A percentile compares a stretch with the other conserved stretches of the same genome.
Evolutionary conservation across 768 basidiomycete species (phyloP).

Genomic region (Guyanaporus albipodus): DNA sequence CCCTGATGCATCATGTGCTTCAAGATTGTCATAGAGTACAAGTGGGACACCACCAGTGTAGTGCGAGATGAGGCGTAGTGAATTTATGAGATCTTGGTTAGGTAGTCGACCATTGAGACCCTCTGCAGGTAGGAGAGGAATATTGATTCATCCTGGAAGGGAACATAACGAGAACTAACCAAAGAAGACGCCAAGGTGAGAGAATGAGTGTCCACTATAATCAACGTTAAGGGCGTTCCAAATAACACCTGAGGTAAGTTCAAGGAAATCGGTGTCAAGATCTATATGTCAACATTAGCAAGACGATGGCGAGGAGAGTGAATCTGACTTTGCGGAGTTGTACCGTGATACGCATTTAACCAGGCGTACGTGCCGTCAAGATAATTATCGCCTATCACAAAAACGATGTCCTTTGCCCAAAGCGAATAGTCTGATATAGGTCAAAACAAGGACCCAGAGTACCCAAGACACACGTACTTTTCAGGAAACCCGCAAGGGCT

Average conservation of each 20-base stretch:
- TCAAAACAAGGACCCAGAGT: constrained; percentile 3
- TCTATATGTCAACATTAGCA: constrained; percentile 39
- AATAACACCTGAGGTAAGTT: constrained; percentile 76
- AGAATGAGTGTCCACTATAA: constrained; percentile 96
- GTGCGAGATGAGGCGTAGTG: constrained; percentile 65
- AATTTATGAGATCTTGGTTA: constrained; percentile 93
- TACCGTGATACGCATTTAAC: constrained; percentile 78
- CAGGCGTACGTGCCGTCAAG: constrained; percentile 93
- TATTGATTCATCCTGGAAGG: constrained; percentile 2
- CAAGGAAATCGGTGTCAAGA: constrained; percentile 58
- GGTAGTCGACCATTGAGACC: constrained; percentile 93
- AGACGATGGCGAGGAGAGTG: neutral
- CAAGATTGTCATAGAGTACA: constrained; percentile 74
- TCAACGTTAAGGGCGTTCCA: constrained; percentile 96
- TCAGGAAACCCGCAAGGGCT: constrained; percentile 78
- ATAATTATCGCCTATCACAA: constrained; percentile 86
- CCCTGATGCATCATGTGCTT: constrained; percentile 41
- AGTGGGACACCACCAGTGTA: constrained; percentile 76
- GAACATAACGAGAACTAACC: constrained; percentile 46
- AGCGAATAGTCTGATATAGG: constrained; percentile 64
- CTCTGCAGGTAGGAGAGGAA: constrained; percentile 47
- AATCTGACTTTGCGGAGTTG: constrained; percentile 57
- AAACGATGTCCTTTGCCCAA: constrained; percentile 93
- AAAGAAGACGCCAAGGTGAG: constrained; percentile 91
- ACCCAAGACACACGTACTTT: constrained; percentile 53